phyloP scores from a whole-genome alignment of 1,139 yeast species.

The Saccharomyces hybrid region DNA sequence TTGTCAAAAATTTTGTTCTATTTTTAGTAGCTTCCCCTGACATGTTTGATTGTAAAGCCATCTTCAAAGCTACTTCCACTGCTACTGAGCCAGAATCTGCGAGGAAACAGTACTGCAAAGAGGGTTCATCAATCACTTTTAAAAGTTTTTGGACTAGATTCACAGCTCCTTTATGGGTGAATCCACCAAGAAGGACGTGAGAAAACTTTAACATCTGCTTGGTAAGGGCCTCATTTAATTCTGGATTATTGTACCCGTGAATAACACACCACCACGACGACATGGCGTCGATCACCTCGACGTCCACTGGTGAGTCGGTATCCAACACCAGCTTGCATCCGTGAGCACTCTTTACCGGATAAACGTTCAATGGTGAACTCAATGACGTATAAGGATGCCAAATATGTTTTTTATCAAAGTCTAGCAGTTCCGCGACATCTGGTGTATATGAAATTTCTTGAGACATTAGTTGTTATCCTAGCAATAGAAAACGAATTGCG shows the following conservation, averaged over 20 bases:
- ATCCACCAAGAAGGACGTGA: slow-evolving; percentile 33
- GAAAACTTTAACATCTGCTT: slow-evolving; percentile 25
- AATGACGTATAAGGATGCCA: slow-evolving; percentile 34
- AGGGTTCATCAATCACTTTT: slow-evolving; percentile 20
- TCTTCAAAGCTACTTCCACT: slow-evolving; percentile 46
- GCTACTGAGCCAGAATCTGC: slow-evolving; percentile 48
- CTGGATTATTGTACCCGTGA: slow-evolving; percentile 31
- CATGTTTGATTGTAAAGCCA: slow-evolving; percentile 35
- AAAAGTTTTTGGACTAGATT: slow-evolving; percentile 19
- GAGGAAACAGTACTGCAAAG: slow-evolving; percentile 27
- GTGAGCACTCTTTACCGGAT: slow-evolving; percentile 26
- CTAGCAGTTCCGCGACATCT: slow-evolving; percentile 9
- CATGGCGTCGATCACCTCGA: slow-evolving; percentile 30
- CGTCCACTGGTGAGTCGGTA: slow-evolving; percentile 7
- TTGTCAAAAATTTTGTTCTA: slow-evolving; percentile 20
- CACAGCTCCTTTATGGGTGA: slow-evolving; percentile 32
- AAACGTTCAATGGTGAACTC: slow-evolving; percentile 26
- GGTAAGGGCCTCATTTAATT: slow-evolving; percentile 26
- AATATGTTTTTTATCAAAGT: slow-evolving; percentile 27
- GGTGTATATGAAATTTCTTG: slow-evolving; percentile 4
- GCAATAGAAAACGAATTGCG: not conserved
- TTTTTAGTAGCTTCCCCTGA: slow-evolving; percentile 11
- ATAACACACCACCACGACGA: slow-evolving; percentile 35
- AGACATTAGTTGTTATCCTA: not conserved
- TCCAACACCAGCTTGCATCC: slow-evolving; percentile 24